These are phyloP conservation scores for Colletotrichum cereale DNA, from an alignment of 2,329 filamentous ascomycete genomes.

Conservation along the genomic window DNA sequence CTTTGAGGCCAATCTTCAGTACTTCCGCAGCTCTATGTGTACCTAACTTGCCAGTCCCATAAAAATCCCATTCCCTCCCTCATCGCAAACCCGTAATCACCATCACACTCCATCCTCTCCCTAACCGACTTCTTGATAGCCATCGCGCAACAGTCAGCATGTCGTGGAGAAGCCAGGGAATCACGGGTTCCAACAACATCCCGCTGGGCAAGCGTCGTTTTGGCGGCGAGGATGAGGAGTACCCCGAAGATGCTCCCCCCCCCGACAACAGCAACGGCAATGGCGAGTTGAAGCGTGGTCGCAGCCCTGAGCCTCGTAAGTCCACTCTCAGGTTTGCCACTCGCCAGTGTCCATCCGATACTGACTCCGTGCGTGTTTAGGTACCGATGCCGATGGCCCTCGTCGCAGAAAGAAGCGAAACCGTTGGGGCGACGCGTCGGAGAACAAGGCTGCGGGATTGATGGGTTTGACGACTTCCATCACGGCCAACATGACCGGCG, in stretches of 20 bases:
- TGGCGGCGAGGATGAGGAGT: constrained; percentile 70
- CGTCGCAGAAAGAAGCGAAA: constrained; percentile 98
- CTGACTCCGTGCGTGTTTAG: constrained; percentile 49
- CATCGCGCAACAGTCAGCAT: constrained; percentile 55
- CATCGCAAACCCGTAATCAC: constrained; percentile 18
- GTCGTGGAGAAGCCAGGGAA: constrained; percentile 82
- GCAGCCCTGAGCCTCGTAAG: constrained; percentile 87
- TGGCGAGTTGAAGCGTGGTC: constrained; percentile 82
- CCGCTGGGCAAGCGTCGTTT: constrained; percentile 90
- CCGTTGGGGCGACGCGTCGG: constrained; percentile 95
- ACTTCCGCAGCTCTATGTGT: constrained; percentile 21
- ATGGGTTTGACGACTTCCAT: constrained; percentile 98
- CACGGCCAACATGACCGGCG: constrained; percentile 96
- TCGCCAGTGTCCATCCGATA: constrained; percentile 38
- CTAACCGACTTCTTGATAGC: constrained; percentile 12
- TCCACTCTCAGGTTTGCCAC: constrained; percentile 39
- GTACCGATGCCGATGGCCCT: constrained; percentile 77
- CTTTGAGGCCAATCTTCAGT: not conserved
- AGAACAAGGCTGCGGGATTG: constrained; percentile 98
- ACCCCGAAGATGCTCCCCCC: constrained; percentile 11
- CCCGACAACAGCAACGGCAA: constrained; percentile 49
- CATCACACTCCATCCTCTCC: constrained; percentile 25
- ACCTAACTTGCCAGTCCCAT: constrained; percentile 14
- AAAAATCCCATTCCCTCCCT: constrained; percentile 31
- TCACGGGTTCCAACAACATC: constrained; percentile 98